Evolutionary conservation across 148 eudicot species (phyloP).

Genomic region (Camellia lanceoleosa): DNA sequence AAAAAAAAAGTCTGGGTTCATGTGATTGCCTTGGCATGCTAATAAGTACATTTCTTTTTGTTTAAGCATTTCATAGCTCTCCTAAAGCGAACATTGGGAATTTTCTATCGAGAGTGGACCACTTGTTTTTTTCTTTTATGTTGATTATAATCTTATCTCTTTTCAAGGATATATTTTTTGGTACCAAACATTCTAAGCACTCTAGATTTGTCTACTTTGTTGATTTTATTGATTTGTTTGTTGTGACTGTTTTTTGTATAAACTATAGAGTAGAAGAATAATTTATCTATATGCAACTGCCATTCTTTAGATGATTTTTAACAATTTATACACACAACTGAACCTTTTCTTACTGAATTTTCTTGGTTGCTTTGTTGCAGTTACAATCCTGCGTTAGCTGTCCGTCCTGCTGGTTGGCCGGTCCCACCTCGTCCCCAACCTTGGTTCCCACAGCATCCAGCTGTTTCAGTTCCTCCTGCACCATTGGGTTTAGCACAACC

Average conservation of each 20-base stretch:
- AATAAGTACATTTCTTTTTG: neutral
- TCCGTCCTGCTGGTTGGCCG: constrained; percentile 72
- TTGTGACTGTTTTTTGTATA: neutral
- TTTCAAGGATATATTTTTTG: neutral
- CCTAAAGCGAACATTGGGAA: neutral
- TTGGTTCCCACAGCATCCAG: constrained; percentile 71
- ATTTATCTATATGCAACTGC: neutral
- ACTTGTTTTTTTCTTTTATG: neutral
- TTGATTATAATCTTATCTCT: neutral
- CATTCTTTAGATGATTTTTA: neutral
- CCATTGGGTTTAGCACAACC: constrained; percentile 64
- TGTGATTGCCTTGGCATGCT: neutral
- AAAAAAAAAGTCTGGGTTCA: neutral
- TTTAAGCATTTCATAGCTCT: neutral
- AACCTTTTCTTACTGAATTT: neutral
- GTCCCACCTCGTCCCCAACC: constrained; percentile 77
- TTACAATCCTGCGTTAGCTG: constrained; percentile 58
- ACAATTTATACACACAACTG: neutral
- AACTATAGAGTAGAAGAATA: neutral
- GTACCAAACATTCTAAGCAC: neutral
- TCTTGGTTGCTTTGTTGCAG: constrained; percentile 43
- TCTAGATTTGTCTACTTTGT: neutral
- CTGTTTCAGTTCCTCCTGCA: constrained; percentile 58
- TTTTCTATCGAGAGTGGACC: neutral
- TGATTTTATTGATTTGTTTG: neutral